phyloP scores from a whole-genome alignment of 208 protist species.

The Leishmania aethiopica region DNA sequence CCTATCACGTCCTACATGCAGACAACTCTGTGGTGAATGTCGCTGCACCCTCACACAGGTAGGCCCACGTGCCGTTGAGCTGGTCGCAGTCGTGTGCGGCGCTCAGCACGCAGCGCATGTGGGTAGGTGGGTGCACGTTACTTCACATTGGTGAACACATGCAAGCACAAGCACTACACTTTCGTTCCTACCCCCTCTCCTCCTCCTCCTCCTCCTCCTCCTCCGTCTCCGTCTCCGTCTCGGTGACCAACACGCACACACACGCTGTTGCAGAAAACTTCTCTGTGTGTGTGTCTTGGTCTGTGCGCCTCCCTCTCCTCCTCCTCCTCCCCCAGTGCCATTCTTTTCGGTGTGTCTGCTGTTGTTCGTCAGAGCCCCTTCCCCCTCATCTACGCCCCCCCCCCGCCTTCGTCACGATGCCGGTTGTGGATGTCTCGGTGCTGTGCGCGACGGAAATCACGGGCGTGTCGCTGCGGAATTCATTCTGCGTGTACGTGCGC shows the following conservation, averaged over 20 bases:
- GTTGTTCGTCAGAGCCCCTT: background rate
- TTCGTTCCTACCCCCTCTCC: too few relatives aligned
- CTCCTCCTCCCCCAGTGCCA: background rate
- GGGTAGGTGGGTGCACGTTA: background rate
- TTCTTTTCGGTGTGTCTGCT: background rate
- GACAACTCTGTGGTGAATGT: background rate
- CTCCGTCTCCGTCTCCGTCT: background rate
- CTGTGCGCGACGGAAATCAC: constrained; percentile 34
- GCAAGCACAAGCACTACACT: background rate
- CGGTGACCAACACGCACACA: background rate
- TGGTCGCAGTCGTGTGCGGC: background rate
- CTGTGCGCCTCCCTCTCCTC: background rate
- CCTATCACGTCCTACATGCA: background rate
- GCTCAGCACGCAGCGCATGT: background rate
- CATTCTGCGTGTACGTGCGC: constrained; percentile 55
- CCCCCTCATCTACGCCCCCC: background rate
- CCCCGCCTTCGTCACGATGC: constrained; percentile 27
- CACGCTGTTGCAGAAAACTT: background rate
- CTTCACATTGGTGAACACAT: constrained; percentile 4
- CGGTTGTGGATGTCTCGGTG: constrained; percentile 46
- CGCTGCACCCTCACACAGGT: too few relatives aligned
- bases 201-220: background rate
- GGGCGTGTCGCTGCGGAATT: constrained; percentile 33
- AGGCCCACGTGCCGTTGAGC: background rate
- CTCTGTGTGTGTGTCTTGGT: background rate